Percentiles rank a stretch among this genome's conserved stretches.
Evolutionary conservation across 805 yeast genomes (phyloP).

Genomic region (Wickerhamiella domercqiae): DNA sequence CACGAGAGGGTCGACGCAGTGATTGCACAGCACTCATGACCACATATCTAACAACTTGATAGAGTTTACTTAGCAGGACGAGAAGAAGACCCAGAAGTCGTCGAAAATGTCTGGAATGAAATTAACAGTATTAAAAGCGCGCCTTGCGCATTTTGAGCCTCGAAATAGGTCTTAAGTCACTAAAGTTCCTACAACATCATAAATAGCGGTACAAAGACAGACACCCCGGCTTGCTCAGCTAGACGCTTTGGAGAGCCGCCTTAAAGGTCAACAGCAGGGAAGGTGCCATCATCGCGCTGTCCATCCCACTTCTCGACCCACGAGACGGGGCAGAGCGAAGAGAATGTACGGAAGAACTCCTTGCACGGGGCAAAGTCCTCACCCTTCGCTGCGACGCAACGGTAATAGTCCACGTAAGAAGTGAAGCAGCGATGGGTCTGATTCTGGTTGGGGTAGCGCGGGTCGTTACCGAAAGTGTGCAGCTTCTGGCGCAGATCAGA

Average conservation of each 20-base stretch:
- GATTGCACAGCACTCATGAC: constrained; percentile 1
- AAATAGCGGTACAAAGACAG: no score
- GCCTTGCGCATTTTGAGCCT: no score
- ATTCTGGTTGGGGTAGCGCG: constrained; percentile 93
- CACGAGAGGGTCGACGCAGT: background rate
- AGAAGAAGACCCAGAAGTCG: background rate
- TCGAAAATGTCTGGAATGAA: background rate
- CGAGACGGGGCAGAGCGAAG: constrained; percentile 36
- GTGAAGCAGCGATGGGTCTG: constrained; percentile 99
- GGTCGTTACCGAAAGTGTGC: constrained; percentile 49
- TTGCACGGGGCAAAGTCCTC: constrained; percentile 97
- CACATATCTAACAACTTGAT: background rate
- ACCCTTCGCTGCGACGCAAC: constrained; percentile 91
- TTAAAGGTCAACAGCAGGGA: constrained; percentile 28
- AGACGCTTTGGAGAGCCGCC: constrained; percentile 7
- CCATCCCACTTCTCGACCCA: constrained; percentile 30
- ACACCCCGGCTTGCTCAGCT: no score
- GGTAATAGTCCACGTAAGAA: constrained; percentile 94
- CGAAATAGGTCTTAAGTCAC: no score
- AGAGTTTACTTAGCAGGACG: background rate
- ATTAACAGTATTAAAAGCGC: background rate
- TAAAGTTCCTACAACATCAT: no score
- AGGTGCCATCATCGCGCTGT: constrained; percentile 36
- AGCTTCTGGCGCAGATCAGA: constrained; percentile 16
- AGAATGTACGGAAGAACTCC: constrained; percentile 82